Percentiles rank a stretch among this genome's conserved stretches.
Evolutionary conservation across 2,329 filamentous ascomycete genomes (phyloP).

Genomic region (Penicillium sp.): DNA sequence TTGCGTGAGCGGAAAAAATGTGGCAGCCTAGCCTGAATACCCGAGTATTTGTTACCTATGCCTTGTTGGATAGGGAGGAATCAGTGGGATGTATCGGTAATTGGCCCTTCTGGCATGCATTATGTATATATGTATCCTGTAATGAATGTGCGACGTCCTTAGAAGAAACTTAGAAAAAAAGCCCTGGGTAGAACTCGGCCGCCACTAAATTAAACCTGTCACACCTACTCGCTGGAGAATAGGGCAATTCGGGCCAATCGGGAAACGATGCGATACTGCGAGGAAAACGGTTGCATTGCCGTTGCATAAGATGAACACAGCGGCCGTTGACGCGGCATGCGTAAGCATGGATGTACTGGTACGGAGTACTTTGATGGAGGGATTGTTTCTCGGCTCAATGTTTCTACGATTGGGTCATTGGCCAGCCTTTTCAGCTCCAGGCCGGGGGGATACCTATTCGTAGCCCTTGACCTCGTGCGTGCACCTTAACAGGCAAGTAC

Average conservation of each 20-base stretch:
- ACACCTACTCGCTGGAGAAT: not conserved
- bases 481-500: too few species aligned
- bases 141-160: slow-evolving; percentile 26
- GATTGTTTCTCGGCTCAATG: not conserved
- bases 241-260: not conserved
- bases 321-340: not conserved
- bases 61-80: slow-evolving; percentile 9
- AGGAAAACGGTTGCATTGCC: not conserved
- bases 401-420: not conserved
- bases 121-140: slow-evolving; percentile 30
- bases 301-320: not conserved
- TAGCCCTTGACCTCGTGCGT: not conserved
- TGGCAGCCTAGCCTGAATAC: slow-evolving; percentile 14
- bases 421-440: not conserved
- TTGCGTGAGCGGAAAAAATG: not conserved
- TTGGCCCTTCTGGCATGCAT: slow-evolving; percentile 23
- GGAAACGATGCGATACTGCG: not conserved
- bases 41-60: slow-evolving; percentile 14
- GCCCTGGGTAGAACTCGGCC: not conserved
- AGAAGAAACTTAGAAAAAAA: not conserved
- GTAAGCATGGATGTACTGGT: not conserved
- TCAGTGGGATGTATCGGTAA: slow-evolving; percentile 15
- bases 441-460: not conserved
- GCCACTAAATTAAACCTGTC: not conserved
- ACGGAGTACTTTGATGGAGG: not conserved